A percentile compares a stretch with the other conserved stretches of the same genome.
These are phyloP conservation scores for Calonectria leucothoes DNA, from an alignment of 2,329 filamentous ascomycete genomes.

Conservation along the genomic window DNA sequence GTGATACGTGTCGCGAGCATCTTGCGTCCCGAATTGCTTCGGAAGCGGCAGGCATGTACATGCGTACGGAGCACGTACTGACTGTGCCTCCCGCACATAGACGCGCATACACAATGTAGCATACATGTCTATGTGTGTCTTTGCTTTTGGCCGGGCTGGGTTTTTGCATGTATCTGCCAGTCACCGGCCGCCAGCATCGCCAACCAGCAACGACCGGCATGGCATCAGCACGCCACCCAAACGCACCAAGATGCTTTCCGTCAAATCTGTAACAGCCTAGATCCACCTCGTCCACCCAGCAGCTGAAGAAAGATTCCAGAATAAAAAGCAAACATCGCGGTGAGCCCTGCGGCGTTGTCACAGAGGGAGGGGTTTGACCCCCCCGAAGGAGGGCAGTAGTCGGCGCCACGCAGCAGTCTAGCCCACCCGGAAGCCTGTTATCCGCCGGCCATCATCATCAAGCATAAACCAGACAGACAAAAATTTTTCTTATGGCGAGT, in stretches of 20 bases:
- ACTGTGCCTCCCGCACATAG: background rate
- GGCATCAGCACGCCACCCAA: constrained; percentile 20
- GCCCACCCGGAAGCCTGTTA: background rate
- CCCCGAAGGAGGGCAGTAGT: constrained; percentile 15
- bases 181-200: background rate
- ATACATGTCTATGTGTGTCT: background rate
- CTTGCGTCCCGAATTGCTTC: background rate
- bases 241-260: background rate
- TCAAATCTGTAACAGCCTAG: constrained; percentile 21
- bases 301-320: constrained; percentile 35
- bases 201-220: background rate
- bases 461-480: background rate
- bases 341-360: constrained; percentile 2
- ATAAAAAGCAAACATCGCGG: constrained; percentile 37
- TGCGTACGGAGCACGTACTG: background rate
- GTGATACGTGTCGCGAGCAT: background rate
- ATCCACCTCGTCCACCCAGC: constrained; percentile 23
- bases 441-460: background rate
- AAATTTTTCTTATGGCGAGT: background rate
- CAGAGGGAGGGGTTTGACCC: background rate
- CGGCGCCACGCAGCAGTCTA: constrained; percentile 12
- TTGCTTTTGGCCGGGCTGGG: background rate
- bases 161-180: background rate
- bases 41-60: background rate
- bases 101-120: background rate